Conservation (phyloP, 2,329 filamentous ascomycete species). For the Colletotrichum endophyticum region DNA sequence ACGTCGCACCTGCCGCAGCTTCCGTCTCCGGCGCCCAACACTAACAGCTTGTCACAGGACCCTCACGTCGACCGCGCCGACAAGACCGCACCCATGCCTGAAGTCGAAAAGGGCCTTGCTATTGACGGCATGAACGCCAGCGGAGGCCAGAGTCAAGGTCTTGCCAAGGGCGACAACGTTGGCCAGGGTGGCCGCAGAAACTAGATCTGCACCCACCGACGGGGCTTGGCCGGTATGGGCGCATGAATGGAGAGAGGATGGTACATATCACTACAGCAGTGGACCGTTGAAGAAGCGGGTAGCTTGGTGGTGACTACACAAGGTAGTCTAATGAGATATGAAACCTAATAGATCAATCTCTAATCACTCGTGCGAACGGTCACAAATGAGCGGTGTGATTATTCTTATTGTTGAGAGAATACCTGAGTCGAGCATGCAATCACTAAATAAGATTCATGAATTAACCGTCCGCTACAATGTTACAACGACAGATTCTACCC, state of each 20-base stretch:
- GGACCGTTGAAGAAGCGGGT: rapidly evolving
- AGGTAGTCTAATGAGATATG: conserved; percentile 14
- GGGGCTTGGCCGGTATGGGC: too few species aligned
- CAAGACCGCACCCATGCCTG: conserved; percentile 54
- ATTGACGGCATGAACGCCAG: conserved; percentile 45
- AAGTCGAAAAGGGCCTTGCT: conserved; percentile 48
- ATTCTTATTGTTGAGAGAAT: too few species aligned
- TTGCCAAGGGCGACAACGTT: conserved; percentile 40
- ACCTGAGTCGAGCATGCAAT: too few species aligned
- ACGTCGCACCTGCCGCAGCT: conserved; percentile 8
- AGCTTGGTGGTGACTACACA: background rate
- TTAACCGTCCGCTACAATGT: too few species aligned
- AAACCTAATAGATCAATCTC: background rate
- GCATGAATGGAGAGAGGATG: background rate
- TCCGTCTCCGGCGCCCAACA: background rate
- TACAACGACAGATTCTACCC: background rate
- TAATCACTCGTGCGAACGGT: background rate
- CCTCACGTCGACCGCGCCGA: conserved; percentile 48
- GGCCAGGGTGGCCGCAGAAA: conserved; percentile 41
- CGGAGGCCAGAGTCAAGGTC: conserved; percentile 48
- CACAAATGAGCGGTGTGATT: too few species aligned
- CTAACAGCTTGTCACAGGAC: background rate
- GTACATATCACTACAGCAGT: background rate
- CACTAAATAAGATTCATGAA: too few species aligned
- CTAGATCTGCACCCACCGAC: background rate